Conservation (phyloP, 2,329 filamentous ascomycete genomes). For the Parafenestella ontariensis region DNA sequence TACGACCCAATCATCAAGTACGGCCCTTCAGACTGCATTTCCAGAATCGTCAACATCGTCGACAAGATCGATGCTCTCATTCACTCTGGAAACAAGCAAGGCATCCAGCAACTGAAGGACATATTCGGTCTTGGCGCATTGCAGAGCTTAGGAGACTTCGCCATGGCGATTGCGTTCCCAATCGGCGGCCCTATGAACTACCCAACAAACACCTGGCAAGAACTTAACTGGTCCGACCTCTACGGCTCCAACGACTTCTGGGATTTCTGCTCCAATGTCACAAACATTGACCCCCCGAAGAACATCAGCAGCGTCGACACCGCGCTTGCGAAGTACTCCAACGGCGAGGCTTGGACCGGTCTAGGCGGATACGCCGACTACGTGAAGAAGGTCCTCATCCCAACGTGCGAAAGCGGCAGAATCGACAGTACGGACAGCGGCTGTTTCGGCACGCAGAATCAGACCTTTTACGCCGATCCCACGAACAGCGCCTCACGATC, state of each 20-base stretch:
- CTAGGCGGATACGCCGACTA: slow-evolving; percentile 62
- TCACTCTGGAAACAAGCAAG: slow-evolving; percentile 50
- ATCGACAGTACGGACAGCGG: slow-evolving; percentile 49
- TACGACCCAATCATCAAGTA: slow-evolving; percentile 60
- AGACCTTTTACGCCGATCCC: slow-evolving; percentile 53
- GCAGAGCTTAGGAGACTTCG: slow-evolving; percentile 57
- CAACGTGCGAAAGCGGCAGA: slow-evolving; percentile 52
- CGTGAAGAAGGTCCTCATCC: slow-evolving; percentile 55
- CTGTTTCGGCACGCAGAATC: slow-evolving; percentile 57
- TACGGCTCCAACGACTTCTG: slow-evolving; percentile 58
- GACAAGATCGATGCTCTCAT: slow-evolving; percentile 60
- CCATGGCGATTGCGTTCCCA: slow-evolving; percentile 57
- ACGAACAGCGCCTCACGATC: slow-evolving; percentile 53
- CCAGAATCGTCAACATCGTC: slow-evolving; percentile 58
- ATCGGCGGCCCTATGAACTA: slow-evolving; percentile 59
- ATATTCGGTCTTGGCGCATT: slow-evolving; percentile 57
- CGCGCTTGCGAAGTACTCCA: slow-evolving; percentile 57
- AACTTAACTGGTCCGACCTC: slow-evolving; percentile 57
- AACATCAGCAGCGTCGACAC: slow-evolving; percentile 56
- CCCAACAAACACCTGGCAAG: slow-evolving; percentile 61
- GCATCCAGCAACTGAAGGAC: slow-evolving; percentile 55
- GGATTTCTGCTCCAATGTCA: slow-evolving; percentile 61
- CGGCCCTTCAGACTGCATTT: slow-evolving; percentile 58
- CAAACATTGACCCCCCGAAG: slow-evolving; percentile 54
- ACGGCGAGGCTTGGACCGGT: slow-evolving; percentile 58